Evolutionary conservation across 441 rosid species (phyloP), one percentile per base, ranked within the genome.

Genomic region (Eruca vesicaria): DNA sequence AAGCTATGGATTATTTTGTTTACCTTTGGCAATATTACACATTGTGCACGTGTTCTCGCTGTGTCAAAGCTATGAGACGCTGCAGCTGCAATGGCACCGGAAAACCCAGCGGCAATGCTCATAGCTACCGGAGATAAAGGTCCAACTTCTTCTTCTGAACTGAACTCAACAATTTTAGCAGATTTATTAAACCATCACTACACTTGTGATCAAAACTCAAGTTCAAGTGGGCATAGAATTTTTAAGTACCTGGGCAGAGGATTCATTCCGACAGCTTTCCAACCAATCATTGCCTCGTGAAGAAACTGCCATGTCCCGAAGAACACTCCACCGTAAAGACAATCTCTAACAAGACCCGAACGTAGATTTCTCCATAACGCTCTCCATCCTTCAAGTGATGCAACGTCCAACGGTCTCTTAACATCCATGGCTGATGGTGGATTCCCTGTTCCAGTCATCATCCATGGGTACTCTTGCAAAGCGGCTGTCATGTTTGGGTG

Each of bases 31-130:
- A 91, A 68, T 84, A 96, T 97, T 10, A 80, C 81, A 79, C 94
- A 91, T 60, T 87, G 94, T 23, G 95, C 82, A 56, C 99, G 88
- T 77, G 84, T 82, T 83, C 82, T 91, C 10, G 97, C 88, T 18
- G 98, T 96, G 84, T 93, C 99, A 71, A 93, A 90, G 84, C 92
- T 81, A 74, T 93, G 99, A 67, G 99, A 96, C 70, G 90, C 96
- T 45, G 94, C 98, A 72, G 98, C 97, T 77, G 94, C 99, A 71
- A 90, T n/a, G 28, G 87, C 81, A 77, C 98, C 96, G 0, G 99
- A 96, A 73, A 93, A 74, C 16, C 96, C 98, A 78, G 99, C 98
- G 0, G 97, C 94, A 70, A 90, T 66, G 75, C 92, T 93, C 68
- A 84, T 77, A 53, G 86, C 79, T 26, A 89, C 41, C 0, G 97